Base-by-base conservation (phyloP, 371 early-diverging fungal species). In the Batrachochytrium dendrobatidis region DNA sequence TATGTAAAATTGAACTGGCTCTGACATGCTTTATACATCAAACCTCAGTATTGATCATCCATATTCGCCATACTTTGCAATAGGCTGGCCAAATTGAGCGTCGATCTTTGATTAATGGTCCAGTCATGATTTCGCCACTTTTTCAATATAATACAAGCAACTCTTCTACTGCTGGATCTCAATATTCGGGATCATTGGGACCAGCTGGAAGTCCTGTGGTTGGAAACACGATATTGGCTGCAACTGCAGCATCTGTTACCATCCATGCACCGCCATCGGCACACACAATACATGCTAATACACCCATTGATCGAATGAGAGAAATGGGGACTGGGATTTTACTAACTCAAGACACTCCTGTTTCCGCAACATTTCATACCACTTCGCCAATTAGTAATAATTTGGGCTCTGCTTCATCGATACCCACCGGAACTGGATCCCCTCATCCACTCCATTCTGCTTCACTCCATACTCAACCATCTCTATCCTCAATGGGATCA, bases 61-160 rank as follows among this genome's bases (percentile, higher is more conserved):
- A 17, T 17, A 20, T 50, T 22, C 51, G 26, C 22, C 15, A 17
- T 50, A 22, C 51, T 50, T 69, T 68, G 72, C 70, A 15, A n/a
- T n/a, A n/a, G n/a, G n/a, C n/a, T n/a, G 59, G 58, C 20, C 73
- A 71, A 39, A 54, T 70, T 17, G 74, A 74, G 53, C 57, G 63
- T 31, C 66, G 70, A 6, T 61, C 68, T 2, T 34, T 74, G 45
- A 73, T 77, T 30, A 56, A 55, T 24, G 74, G 72, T 8, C 77
- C 77, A 3, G 22, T 67, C 17, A 35, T 73, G 58, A 62, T 55
- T 22, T 64, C 65, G 10, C 60, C 68, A 31, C 28, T 49, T 20
- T 18, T 49, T n/a, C 39, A 39, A n/a, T 12, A n/a, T n/a, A 39
- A n/a, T n/a, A 15, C 39, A n/a, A n/a, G 39, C n/a, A n/a, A 12